Evolutionary conservation across 768 basidiomycete species (phyloP).

Genomic region (Boletus rufocinnamomeus): DNA sequence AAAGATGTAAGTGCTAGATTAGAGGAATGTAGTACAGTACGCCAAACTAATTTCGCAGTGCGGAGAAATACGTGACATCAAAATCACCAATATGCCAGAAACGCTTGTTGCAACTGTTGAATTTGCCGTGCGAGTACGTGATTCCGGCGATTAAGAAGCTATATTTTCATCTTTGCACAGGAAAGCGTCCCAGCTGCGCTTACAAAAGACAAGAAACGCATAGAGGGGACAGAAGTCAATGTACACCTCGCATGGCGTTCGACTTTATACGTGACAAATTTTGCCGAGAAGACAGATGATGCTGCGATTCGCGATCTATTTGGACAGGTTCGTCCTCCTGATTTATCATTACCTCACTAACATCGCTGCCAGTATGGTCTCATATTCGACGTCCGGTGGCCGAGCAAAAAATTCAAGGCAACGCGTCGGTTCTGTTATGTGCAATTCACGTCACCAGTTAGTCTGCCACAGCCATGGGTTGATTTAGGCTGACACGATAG

Average conservation of each 20-base stretch:
- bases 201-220: slow-evolving; percentile 91
- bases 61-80: slow-evolving; percentile 82
- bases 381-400: slow-evolving; percentile 96
- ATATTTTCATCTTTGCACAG: slow-evolving; percentile 36
- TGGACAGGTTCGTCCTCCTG: slow-evolving; percentile 54
- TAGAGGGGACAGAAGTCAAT: slow-evolving; percentile 72
- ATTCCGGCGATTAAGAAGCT: not conserved
- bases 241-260: slow-evolving; percentile 94
- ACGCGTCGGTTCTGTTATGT: slow-evolving; percentile 93
- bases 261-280: slow-evolving; percentile 95
- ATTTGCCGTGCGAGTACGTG: slow-evolving; percentile 60
- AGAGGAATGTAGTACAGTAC: not conserved
- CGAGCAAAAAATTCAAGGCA: slow-evolving; percentile 93
- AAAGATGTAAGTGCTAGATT: slow-evolving; percentile 65
- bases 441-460: slow-evolving; percentile 82
- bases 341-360: not conserved
- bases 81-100: slow-evolving; percentile 62
- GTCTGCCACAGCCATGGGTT: slow-evolving; percentile 30
- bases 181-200: slow-evolving; percentile 83
- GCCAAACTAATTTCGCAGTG: slow-evolving; percentile 57
- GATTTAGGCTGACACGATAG: not conserved
- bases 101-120: slow-evolving; percentile 84
- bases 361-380: slow-evolving; percentile 67
- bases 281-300: slow-evolving; percentile 85
- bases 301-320: slow-evolving; percentile 73